Conservation (phyloP, 495 filamentous ascomycete genomes). For the Apiosordaria backusii region DNA sequence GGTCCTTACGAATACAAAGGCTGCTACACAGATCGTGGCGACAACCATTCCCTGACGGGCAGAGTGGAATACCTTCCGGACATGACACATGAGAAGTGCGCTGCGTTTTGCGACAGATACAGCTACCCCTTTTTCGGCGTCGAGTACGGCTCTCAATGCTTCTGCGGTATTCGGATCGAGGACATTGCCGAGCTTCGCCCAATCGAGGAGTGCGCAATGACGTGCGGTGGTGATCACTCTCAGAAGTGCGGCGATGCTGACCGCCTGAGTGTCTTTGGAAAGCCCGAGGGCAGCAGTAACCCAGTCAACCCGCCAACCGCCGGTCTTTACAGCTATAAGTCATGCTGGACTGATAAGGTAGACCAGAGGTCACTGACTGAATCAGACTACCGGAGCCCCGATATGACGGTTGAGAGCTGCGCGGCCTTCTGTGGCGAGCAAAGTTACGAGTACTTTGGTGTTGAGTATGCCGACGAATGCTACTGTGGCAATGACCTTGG, state of each 20-base stretch:
- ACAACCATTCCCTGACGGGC: background rate
- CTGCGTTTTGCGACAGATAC: background rate
- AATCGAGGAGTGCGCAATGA: background rate
- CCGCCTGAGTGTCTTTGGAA: background rate
- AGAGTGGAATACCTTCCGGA: background rate
- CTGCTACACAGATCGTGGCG: background rate
- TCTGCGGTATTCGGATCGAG: background rate
- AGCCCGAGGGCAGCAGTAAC: too few species aligned
- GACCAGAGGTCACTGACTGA: slow-evolving; percentile 5
- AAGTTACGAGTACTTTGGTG: slow-evolving; percentile 24
- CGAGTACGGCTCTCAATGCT: background rate
- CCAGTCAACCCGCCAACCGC: background rate
- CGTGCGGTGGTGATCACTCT: background rate
- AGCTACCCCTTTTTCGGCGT: background rate
- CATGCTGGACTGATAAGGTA: slow-evolving; percentile 20
- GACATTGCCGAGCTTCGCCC: background rate
- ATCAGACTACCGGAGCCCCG: background rate
- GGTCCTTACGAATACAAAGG: background rate
- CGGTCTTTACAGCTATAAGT: too few species aligned
- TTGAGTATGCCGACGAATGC: slow-evolving; percentile 21
- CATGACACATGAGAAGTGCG: background rate
- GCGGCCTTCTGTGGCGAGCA: slow-evolving; percentile 18
- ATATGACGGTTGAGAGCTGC: slow-evolving; percentile 37
- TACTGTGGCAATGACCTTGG: slow-evolving; percentile 19
- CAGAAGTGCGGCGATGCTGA: background rate